A percentile compares a stretch with the other conserved stretches of the same genome.
Conservation (phyloP, 495 filamentous ascomycete species). For the Talaromyces trachyspermus region DNA sequence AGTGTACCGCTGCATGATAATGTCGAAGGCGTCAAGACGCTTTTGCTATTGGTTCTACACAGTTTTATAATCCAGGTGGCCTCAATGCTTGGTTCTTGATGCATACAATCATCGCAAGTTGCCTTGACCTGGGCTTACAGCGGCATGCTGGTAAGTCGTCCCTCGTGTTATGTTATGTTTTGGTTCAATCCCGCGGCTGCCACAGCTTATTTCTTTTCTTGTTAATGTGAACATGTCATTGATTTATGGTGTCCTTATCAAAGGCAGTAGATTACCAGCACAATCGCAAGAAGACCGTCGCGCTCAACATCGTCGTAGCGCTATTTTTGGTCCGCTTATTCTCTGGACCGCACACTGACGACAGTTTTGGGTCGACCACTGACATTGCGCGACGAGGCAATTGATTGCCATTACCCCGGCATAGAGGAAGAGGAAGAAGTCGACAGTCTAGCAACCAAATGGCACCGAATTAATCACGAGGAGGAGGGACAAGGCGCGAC, state of each 20-base stretch:
- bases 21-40: not conserved
- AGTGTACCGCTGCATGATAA: not conserved
- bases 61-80: not conserved
- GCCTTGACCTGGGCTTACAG: slow-evolving; percentile 3
- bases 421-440: not conserved
- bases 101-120: slow-evolving; percentile 5
- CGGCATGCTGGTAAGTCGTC: not conserved
- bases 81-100: slow-evolving; percentile 1
- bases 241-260: too few relatives aligned
- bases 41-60: not conserved
- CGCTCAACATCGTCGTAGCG: not conserved
- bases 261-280: not conserved
- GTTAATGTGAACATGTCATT: too few relatives aligned
- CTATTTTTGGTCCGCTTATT: slow-evolving; percentile 4
- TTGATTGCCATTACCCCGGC: not conserved
- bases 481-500: too few relatives aligned
- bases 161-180: too few relatives aligned
- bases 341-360: not conserved
- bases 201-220: not conserved
- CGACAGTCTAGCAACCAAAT: not conserved
- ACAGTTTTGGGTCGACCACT: not conserved
- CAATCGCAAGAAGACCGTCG: not conserved
- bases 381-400: slow-evolving; percentile 1
- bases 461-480: not conserved
- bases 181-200: too few relatives aligned